phyloP scores from a whole-genome alignment of 768 basidiomycete genomes.

The Cystoderma amianthinum region DNA sequence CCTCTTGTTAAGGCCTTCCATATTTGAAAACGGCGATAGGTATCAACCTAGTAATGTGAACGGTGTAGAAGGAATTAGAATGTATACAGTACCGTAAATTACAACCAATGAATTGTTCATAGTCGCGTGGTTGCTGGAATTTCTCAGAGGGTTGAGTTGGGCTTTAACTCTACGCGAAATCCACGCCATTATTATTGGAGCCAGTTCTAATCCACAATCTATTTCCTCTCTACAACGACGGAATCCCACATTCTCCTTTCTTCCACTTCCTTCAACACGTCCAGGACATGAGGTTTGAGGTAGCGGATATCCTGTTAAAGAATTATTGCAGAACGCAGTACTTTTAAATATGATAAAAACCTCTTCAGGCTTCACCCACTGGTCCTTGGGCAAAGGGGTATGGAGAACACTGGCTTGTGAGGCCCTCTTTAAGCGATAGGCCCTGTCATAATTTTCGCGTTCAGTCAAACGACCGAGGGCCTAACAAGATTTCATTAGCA shows the following conservation, averaged over 20 bases:
- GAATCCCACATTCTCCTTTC: constrained; percentile 84
- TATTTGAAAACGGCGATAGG: neutral
- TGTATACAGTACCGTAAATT: neutral
- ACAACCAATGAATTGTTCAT: too few species aligned
- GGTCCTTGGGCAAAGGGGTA: constrained; percentile 68
- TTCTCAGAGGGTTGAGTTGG: too few species aligned
- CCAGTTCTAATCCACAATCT: constrained; percentile 19
- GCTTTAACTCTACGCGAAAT: too few species aligned
- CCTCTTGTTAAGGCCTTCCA: constrained; percentile 68
- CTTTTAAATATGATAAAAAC: constrained; percentile 33
- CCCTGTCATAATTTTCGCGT: constrained; percentile 82
- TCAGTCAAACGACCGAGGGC: constrained; percentile 78
- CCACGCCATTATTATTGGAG: too few species aligned
- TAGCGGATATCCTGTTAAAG: constrained; percentile 77
- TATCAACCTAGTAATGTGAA: neutral
- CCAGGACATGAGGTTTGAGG: constrained; percentile 69
- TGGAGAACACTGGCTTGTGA: constrained; percentile 77
- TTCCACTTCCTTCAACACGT: constrained; percentile 65
- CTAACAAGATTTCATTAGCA: constrained; percentile 31
- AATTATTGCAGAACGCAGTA: constrained; percentile 5
- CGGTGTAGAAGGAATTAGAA: neutral
- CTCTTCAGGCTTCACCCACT: constrained; percentile 73
- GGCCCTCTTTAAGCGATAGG: constrained; percentile 82
- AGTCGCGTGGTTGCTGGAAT: too few species aligned
- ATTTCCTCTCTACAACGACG: constrained; percentile 63